Conservation (phyloP, 352 stramenopile genomes). For the Elongisporangium prolatum region DNA sequence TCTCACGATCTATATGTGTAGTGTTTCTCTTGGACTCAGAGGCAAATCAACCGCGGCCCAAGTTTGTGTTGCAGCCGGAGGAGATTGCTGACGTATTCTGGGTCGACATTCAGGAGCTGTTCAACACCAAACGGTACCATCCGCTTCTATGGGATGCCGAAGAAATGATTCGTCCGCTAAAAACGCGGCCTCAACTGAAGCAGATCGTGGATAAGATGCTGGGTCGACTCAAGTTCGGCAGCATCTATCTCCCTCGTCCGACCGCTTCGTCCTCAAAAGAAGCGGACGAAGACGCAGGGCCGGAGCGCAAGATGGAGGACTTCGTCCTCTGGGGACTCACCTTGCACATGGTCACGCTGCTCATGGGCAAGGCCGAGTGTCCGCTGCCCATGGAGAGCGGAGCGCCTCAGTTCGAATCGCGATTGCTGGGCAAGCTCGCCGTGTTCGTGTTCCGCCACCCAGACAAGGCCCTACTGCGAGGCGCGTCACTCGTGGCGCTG, state of each 20-base stretch:
- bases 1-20: constrained; percentile 9
- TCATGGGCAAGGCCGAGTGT: constrained; percentile 33
- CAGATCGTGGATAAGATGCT: constrained; percentile 27
- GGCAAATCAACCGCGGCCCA: constrained; percentile 40
- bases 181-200: constrained; percentile 25
- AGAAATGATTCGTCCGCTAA: constrained; percentile 43
- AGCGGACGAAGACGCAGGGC: constrained; percentile 33
- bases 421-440: constrained; percentile 36
- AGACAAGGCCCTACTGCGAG: constrained; percentile 40
- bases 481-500: constrained; percentile 34
- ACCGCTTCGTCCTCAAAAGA: constrained; percentile 9
- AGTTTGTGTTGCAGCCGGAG: constrained; percentile 44
- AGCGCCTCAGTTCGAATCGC: constrained; percentile 56
- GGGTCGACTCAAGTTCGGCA: constrained; percentile 57
- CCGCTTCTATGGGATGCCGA: constrained; percentile 52
- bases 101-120: constrained; percentile 78
- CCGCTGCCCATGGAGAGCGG: constrained; percentile 48
- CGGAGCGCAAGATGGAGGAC: constrained; percentile 44
- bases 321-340: constrained; percentile 86
- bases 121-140: constrained; percentile 50
- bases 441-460: constrained; percentile 50
- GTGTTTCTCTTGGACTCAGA: constrained; percentile 70
- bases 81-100: constrained; percentile 82
- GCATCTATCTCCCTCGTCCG: constrained; percentile 74
- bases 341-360: constrained; percentile 53